These are phyloP conservation scores for Fusarium bactridioides DNA, from an alignment of 2,329 filamentous ascomycete species.

Conservation along the genomic window DNA sequence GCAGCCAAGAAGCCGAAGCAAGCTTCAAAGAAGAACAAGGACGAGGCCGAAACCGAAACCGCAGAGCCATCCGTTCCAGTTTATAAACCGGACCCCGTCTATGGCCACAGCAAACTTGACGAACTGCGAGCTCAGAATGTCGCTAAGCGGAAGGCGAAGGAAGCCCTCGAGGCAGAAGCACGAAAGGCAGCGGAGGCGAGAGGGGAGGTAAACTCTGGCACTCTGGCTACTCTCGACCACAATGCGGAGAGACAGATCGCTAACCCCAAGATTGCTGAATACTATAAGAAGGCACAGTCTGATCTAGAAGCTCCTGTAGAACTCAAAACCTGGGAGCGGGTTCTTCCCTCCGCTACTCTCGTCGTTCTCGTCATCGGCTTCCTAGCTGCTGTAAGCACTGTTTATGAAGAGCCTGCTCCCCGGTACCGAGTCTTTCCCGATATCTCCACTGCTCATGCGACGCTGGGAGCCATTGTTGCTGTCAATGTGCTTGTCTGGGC, in stretches of 20 bases:
- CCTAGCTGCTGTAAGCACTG: slow-evolving; percentile 53
- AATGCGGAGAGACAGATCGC: slow-evolving; percentile 49
- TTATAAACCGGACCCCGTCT: slow-evolving; percentile 57
- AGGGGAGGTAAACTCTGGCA: slow-evolving; percentile 48
- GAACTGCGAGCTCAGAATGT: slow-evolving; percentile 62
- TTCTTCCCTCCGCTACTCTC: slow-evolving; percentile 62
- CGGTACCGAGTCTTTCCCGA: slow-evolving; percentile 65
- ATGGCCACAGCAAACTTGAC: slow-evolving; percentile 66
- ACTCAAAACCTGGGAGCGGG: slow-evolving; percentile 59
- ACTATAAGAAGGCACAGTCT: slow-evolving; percentile 57
- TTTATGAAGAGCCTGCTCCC: slow-evolving; percentile 63
- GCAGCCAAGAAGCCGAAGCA: slow-evolving; percentile 32
- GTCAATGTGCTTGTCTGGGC: slow-evolving; percentile 65
- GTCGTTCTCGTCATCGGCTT: slow-evolving; percentile 55
- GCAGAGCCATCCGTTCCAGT: slow-evolving; percentile 17
- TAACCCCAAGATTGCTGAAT: slow-evolving; percentile 50
- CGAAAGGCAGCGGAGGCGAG: slow-evolving; percentile 52
- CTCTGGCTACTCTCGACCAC: slow-evolving; percentile 52
- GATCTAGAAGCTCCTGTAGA: slow-evolving; percentile 60
- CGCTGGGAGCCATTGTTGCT: slow-evolving; percentile 68
- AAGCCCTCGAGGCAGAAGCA: slow-evolving; percentile 54
- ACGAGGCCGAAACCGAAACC: slow-evolving; percentile 12
- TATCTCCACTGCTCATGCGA: slow-evolving; percentile 68
- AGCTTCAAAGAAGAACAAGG: slow-evolving; percentile 34
- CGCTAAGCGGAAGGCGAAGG: slow-evolving; percentile 57